Base-by-base conservation (phyloP, 768 basidiomycete species). In the Cyathus striatus region DNA sequence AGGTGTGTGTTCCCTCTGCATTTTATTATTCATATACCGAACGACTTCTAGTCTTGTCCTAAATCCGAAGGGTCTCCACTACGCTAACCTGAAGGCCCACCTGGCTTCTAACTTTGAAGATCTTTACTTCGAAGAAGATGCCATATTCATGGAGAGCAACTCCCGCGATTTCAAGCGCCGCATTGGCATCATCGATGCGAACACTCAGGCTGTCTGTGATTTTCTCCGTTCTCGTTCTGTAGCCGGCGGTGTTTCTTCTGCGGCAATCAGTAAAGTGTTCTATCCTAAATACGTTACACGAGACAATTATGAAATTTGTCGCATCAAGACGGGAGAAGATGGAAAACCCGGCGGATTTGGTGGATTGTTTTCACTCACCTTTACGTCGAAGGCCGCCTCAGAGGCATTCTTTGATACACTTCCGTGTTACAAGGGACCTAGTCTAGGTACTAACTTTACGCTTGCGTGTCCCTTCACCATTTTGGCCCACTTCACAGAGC, bases 91-190 rank as follows among this genome's bases (percentile, higher is more conserved):
- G 37, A 90, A 87, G 54, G 55, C 65, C 0, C 64, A 79, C 37
- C 68, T 91, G 53, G 55, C 63, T 6, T 50, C 67, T 6, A 66
- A 60, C 5, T 97, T 82, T 61, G 90, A 95, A 59, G 94, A 99
- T 57, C 66, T 69, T 18, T 97, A 90, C 66, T 97, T 86, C 51
- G 74, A 79, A 55, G 89, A 93, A 59, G 95, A 99, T 56, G 92
- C 90, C 32, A 80, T 97, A 43, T 95, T 83, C 72, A 88, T 99
- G 87, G 95, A 99, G 59, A 87, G 94, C 51, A 99, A 99, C 65
- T 98, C 95, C 14, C 89, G 95, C 40, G 84, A 96, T 65, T 97
- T 95, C 69, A 65, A 73, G 40, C 70, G 67, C 6, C 89, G 95
- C 42, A 75, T 92, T 50, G 70, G 70, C 43, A 59, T 69, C 41